Evolutionary conservation across 2,329 filamentous ascomycete species (phyloP).

Genomic region (Monosporascus sp.): DNA sequence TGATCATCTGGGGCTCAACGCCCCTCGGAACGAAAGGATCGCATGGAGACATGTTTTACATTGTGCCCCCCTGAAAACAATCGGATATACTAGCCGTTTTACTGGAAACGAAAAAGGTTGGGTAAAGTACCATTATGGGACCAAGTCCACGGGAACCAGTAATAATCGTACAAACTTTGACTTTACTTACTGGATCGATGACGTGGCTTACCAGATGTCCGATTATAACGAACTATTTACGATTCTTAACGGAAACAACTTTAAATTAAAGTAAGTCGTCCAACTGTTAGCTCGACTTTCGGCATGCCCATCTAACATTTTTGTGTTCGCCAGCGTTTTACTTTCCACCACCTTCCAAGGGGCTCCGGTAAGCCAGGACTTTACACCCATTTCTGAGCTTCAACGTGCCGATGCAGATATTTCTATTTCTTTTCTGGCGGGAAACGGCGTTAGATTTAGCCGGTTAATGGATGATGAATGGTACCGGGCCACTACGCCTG

Average conservation of each 20-base stretch:
- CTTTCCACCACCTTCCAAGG: background rate
- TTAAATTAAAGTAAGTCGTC: background rate
- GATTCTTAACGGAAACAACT: background rate
- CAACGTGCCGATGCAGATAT: conserved; percentile 1
- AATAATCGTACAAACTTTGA: background rate
- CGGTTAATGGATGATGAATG: conserved; percentile 9
- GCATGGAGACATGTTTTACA: conserved; percentile 6
- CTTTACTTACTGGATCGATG: background rate
- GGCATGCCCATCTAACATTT: background rate
- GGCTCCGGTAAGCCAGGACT: background rate
- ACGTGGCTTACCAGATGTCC: background rate
- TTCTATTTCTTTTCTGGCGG: conserved; percentile 7
- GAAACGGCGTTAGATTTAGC: conserved; percentile 7
- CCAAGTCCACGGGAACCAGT: background rate
- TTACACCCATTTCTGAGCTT: conserved; percentile 2
- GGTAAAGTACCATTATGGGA: conserved; percentile 2
- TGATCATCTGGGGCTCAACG: conserved; percentile 9
- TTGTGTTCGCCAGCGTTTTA: background rate
- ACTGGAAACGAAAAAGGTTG: background rate
- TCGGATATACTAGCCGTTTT: conserved; percentile 2
- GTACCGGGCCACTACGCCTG: conserved; percentile 7
- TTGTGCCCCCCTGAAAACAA: conserved; percentile 9
- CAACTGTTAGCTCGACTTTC: background rate
- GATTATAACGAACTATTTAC: background rate
- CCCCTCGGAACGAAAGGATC: conserved; percentile 3